These are phyloP conservation scores for Terfezia claveryi DNA, from an alignment of 495 filamentous ascomycete genomes.

Conservation along the genomic window DNA sequence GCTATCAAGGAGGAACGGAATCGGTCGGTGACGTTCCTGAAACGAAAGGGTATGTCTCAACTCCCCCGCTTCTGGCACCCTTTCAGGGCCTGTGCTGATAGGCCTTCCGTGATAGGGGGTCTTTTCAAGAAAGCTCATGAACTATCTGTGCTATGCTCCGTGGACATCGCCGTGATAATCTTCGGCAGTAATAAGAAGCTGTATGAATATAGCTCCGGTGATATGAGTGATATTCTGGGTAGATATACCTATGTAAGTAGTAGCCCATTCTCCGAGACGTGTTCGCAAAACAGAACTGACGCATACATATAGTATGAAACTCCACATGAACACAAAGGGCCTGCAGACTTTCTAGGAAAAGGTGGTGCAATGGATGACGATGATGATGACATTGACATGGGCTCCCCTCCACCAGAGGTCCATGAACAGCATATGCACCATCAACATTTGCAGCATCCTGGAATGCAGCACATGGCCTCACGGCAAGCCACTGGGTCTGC, in stretches of 20 bases:
- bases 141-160: constrained; percentile 88
- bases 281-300: constrained; percentile 16
- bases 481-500: constrained; percentile 63
- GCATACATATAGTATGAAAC: constrained; percentile 46
- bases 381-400: constrained; percentile 47
- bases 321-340: constrained; percentile 90
- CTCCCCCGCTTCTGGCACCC: neutral
- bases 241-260: constrained; percentile 71
- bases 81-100: neutral
- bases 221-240: constrained; percentile 72
- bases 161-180: constrained; percentile 96
- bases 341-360: constrained; percentile 71
- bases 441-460: constrained; percentile 54
- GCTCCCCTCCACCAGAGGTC: constrained; percentile 29
- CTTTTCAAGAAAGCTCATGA: constrained; percentile 99
- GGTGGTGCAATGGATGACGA: constrained; percentile 81
- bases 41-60: constrained; percentile 42
- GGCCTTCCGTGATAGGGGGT: constrained; percentile 32
- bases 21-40: constrained; percentile 96
- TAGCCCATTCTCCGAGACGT: constrained; percentile 5
- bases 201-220: constrained; percentile 85
- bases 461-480: constrained; percentile 43
- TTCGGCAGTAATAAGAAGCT: constrained; percentile 97
- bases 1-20: constrained; percentile 99
- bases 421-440: constrained; percentile 36